Conservation (phyloP, 2,329 filamentous ascomycete genomes). For the Colletotrichum liriopes region DNA sequence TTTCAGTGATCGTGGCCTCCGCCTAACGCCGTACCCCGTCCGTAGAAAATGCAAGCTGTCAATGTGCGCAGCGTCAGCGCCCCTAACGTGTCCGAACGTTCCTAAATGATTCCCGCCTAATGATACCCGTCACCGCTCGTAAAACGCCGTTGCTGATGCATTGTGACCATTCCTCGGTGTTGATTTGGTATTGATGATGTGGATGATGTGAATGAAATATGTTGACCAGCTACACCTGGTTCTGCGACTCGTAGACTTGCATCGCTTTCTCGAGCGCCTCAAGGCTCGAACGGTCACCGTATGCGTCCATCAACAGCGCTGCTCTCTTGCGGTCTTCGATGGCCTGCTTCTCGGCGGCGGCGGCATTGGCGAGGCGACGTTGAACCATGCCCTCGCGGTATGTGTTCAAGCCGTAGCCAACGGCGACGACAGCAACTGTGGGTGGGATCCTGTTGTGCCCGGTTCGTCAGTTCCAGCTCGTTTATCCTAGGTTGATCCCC, state of each 20-base stretch:
- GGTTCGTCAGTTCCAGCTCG: conserved; percentile 14
- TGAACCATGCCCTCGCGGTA: conserved; percentile 50
- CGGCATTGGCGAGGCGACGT: conserved; percentile 48
- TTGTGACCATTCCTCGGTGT: conserved; percentile 1
- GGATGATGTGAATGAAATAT: background rate
- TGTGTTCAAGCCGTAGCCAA: conserved; percentile 54
- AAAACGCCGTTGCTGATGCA: conserved; percentile 36
- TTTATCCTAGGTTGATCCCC: background rate
- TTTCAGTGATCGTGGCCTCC: conserved; percentile 4
- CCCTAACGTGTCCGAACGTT: conserved; percentile 1
- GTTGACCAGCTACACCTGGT: conserved; percentile 18
- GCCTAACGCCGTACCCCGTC: conserved; percentile 20
- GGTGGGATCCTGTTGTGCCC: conserved; percentile 51
- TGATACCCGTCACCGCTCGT: background rate
- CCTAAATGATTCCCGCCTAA: background rate
- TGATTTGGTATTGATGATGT: background rate
- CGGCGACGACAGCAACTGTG: conserved; percentile 50
- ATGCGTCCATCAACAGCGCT: conserved; percentile 64
- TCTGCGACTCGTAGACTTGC: conserved; percentile 59
- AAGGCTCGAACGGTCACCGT: conserved; percentile 65
- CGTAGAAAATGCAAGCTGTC: conserved; percentile 18
- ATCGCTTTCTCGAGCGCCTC: conserved; percentile 65
- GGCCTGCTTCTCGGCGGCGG: conserved; percentile 53
- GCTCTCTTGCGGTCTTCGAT: conserved; percentile 56
- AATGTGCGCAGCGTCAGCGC: conserved; percentile 15